A percentile compares a stretch with the other conserved stretches of the same genome.
These are phyloP conservation scores for Digitaria exilis DNA, from an alignment of 202 grass and related monocot genomes.

Conservation along the genomic window DNA sequence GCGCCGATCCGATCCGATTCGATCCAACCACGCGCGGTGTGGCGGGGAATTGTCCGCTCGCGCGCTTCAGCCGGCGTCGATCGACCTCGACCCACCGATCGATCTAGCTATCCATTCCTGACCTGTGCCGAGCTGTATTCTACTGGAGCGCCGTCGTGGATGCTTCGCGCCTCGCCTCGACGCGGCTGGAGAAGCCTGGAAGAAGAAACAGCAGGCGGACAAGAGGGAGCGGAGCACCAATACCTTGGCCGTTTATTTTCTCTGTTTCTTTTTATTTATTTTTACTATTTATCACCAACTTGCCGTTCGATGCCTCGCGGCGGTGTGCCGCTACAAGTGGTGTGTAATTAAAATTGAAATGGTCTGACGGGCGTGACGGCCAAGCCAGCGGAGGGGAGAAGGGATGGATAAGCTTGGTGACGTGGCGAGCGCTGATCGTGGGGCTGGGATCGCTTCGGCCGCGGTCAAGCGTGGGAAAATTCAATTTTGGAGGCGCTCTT, in stretches of 20 bases:
- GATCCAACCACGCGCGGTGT: not conserved
- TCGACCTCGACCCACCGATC: not conserved
- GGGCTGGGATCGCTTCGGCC: not conserved
- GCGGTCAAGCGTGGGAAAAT: not conserved
- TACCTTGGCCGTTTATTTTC: not conserved
- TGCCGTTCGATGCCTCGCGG: not conserved
- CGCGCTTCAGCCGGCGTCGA: not conserved
- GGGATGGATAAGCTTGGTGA: not conserved
- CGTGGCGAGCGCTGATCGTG: not conserved
- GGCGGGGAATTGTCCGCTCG: not conserved
- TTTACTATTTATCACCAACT: not conserved
- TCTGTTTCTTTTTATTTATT: not conserved
- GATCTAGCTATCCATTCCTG: conserved; percentile 34
- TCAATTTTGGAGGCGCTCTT: not conserved
- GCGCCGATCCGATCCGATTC: conserved; percentile 34
- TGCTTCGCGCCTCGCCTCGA: conserved; percentile 1
- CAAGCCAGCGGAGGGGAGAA: not conserved
- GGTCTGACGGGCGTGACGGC: not conserved
- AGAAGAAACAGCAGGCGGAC: not conserved
- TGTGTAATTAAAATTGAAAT: not conserved
- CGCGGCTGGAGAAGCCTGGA: conserved; percentile 29
- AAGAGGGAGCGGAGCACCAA: not conserved
- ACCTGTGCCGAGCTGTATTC: not conserved
- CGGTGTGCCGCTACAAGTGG: not conserved
- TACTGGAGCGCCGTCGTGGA: conserved; percentile 4